Evolutionary conservation across 176 grass and related monocot species (phyloP).

Genomic region (Saccharum spontaneum): DNA sequence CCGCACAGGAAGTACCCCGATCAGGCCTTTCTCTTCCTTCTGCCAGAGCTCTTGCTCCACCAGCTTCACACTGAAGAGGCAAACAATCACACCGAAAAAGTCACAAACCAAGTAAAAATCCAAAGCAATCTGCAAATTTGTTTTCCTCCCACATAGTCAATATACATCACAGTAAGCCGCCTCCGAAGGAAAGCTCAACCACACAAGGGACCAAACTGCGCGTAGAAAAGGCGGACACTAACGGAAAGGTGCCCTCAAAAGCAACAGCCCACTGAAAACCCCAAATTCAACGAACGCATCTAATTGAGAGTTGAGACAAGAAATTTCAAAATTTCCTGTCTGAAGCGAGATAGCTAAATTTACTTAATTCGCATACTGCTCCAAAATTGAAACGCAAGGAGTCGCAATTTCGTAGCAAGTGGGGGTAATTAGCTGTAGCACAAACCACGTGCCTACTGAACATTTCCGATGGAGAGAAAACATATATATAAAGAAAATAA

Average conservation of each 20-base stretch:
- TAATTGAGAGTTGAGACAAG: slow-evolving; percentile 4
- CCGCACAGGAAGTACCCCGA: slow-evolving; percentile 89
- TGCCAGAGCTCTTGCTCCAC: slow-evolving; percentile 99
- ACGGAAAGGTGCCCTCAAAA: not conserved
- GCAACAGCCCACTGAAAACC: not conserved
- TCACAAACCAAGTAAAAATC: slow-evolving; percentile 18
- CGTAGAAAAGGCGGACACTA: slow-evolving; percentile 13
- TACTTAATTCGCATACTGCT: not conserved
- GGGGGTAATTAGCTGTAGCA: not conserved
- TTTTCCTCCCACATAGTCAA: slow-evolving; percentile 5
- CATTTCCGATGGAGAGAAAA: not conserved
- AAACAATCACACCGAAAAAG: not conserved
- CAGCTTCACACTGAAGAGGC: slow-evolving; percentile 76
- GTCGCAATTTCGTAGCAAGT: not conserved
- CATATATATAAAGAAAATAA: not conserved
- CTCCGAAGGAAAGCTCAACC: not conserved
- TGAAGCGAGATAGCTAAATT: not conserved
- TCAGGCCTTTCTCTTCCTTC: slow-evolving; percentile 90
- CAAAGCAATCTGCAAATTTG: not conserved
- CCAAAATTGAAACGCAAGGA: not conserved
- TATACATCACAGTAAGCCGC: not conserved
- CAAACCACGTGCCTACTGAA: not conserved
- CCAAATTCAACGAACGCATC: slow-evolving; percentile 2
- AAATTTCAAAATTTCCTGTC: not conserved
- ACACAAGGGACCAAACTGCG: not conserved